Evolutionary conservation across 768 basidiomycete species (phyloP), one percentile per base, ranked within the genome.

Genomic region (Dioszegia hungarica): DNA sequence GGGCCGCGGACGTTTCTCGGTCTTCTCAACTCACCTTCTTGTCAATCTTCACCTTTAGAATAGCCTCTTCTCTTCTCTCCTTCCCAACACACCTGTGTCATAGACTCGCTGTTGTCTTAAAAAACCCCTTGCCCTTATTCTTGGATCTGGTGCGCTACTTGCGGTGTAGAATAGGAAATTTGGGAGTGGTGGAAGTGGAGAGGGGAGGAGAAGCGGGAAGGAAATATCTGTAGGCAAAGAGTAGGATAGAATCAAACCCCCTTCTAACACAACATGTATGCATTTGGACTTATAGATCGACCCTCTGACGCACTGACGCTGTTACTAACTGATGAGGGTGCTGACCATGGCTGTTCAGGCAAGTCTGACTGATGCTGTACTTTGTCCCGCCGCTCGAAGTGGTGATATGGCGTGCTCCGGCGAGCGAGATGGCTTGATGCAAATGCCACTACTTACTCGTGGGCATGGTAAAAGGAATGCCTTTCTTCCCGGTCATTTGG

Each of bases 221-320:
- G 11, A 38, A 11, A 8, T 22, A 55, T 55, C 54, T 55, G 54
- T 55, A 55, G 37, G 43, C 54, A 55, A 24, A 31, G n/a, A 33
- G 19, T 29, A 31, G 47, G 24, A 31, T 4, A 50, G 28, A 37
- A 29, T 37, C 27, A 31, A 46, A 46, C 15, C 28, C 28, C 44
- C 25, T 33, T 33, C 31, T n/a, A n/a, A 33, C 6, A 20, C 17
- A 22, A 17, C 28, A 46, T 46, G 45, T 46, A 46, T 46, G 45
- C 45, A 46, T 19, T 46, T 25, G n/a, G 5, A n/a, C 24, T 41
- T 8, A n/a, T 41, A 6, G 40, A 41, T 41, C n/a, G 40, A 41
- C 6, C n/a, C 8, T 33, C 31, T 33, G 31, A 33, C 31, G 31
- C 8, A 14, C 14, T 6, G 31, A 33, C 8, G 8, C 31, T 33